Conservation (phyloP, 345 rosid genomes). For the Eucalyptus regnans region DNA sequence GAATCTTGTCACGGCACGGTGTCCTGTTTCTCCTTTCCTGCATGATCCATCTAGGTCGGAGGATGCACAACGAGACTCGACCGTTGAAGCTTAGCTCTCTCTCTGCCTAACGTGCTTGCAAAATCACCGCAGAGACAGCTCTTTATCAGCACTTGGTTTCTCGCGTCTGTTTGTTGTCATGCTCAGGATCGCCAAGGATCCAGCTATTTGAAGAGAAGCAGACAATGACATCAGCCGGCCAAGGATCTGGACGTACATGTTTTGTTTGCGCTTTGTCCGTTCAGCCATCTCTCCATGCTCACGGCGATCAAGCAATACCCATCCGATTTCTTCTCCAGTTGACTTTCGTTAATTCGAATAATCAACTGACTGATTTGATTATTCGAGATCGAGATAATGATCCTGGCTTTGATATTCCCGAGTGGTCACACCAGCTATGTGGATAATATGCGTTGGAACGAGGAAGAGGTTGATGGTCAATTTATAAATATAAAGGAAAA, state of each 20-base stretch:
- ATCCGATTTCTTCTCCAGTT: neutral
- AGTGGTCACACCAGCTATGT: too few relatives aligned
- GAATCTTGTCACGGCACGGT: accelerated
- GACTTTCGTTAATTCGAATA: too few relatives aligned
- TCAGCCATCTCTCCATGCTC: neutral
- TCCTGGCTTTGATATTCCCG: accelerated
- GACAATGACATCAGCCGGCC: neutral
- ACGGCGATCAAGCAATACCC: neutral
- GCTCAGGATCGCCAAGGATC: neutral
- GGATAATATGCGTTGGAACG: too few relatives aligned
- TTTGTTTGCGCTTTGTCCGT: neutral
- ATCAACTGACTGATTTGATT: neutral
- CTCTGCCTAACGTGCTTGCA: neutral
- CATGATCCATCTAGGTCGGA: too few relatives aligned
- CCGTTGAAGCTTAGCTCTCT: neutral
- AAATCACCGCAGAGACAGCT: neutral
- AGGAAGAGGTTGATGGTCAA: accelerated
- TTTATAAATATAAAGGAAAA: accelerated
- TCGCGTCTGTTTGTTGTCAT: neutral
- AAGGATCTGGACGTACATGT: neutral
- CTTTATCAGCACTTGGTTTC: neutral
- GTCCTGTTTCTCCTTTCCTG: too few relatives aligned
- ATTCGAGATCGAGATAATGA: neutral
- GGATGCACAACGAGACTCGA: too few relatives aligned
- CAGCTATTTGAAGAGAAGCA: neutral